These are phyloP conservation scores for Ophiostoma piceae DNA, from an alignment of 2,329 filamentous ascomycete genomes.

Conservation along the genomic window DNA sequence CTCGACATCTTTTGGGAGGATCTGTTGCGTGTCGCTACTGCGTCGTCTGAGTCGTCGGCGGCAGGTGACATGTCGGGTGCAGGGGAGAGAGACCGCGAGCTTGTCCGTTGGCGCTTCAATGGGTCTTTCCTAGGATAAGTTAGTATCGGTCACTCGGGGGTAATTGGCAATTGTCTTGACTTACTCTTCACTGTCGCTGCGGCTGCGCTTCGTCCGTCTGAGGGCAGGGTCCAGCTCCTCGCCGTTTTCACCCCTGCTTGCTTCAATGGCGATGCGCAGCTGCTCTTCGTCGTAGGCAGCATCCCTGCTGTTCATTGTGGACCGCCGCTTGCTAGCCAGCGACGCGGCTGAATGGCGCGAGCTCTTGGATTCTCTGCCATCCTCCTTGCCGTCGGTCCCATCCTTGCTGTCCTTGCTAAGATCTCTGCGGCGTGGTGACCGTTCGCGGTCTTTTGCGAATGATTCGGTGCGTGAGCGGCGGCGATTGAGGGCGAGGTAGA, in stretches of 20 bases:
- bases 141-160: neutral
- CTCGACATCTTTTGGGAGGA: slow-evolving; percentile 55
- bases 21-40: slow-evolving; percentile 46
- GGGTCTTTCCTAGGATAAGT: slow-evolving; percentile 54
- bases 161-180: slow-evolving; percentile 36
- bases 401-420: slow-evolving; percentile 53
- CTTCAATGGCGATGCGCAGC: slow-evolving; percentile 84
- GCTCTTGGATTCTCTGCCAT: slow-evolving; percentile 24
- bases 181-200: slow-evolving; percentile 93
- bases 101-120: slow-evolving; percentile 77
- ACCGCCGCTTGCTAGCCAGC: slow-evolving; percentile 72
- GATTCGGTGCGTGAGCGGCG: slow-evolving; percentile 59
- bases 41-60: slow-evolving; percentile 69
- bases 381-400: slow-evolving; percentile 17
- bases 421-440: slow-evolving; percentile 49
- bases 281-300: slow-evolving; percentile 95
- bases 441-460: slow-evolving; percentile 56
- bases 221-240: slow-evolving; percentile 47
- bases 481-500: slow-evolving; percentile 57
- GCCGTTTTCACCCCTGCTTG: slow-evolving; percentile 76
- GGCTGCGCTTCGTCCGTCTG: slow-evolving; percentile 71
- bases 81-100: slow-evolving; percentile 65
- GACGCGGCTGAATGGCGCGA: slow-evolving; percentile 47
- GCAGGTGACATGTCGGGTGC: slow-evolving; percentile 45
- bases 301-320: slow-evolving; percentile 94